Conservation (phyloP, 2,329 filamentous ascomycete genomes). For the Paramyrothecium roridum region DNA sequence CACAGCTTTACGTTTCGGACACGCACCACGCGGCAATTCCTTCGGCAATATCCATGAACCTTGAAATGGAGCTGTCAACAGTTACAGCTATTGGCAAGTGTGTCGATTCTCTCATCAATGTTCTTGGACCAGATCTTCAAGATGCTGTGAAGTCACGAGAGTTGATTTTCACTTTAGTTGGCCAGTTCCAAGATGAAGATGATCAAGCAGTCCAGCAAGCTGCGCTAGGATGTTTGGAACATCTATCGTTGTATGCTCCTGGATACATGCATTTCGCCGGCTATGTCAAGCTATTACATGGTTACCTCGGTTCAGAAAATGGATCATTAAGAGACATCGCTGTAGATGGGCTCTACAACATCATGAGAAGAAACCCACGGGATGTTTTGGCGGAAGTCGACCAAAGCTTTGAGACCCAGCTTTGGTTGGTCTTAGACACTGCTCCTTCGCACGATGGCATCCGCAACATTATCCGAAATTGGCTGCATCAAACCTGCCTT, state of each 20-base stretch:
- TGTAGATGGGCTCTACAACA: constrained; percentile 83
- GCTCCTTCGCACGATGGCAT: constrained; percentile 74
- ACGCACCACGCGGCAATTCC: constrained; percentile 83
- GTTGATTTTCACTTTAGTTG: constrained; percentile 81
- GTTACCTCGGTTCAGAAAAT: constrained; percentile 68
- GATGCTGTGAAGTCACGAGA: constrained; percentile 90
- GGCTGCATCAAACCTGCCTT: constrained; percentile 87
- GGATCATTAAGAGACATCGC: constrained; percentile 73
- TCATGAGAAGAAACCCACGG: constrained; percentile 89
- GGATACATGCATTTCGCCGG: constrained; percentile 78
- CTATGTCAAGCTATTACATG: constrained; percentile 81
- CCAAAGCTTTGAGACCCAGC: constrained; percentile 78
- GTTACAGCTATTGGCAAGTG: constrained; percentile 81
- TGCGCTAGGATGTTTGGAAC: constrained; percentile 80
- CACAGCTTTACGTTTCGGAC: constrained; percentile 87
- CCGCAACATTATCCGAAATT: constrained; percentile 85
- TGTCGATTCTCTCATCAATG: constrained; percentile 94
- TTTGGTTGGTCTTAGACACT: constrained; percentile 86
- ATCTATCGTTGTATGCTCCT: constrained; percentile 87
- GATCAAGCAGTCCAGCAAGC: constrained; percentile 70
- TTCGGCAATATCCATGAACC: constrained; percentile 80
- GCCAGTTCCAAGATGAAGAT: constrained; percentile 76
- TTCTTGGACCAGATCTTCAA: constrained; percentile 91
- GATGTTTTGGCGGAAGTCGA: constrained; percentile 77
- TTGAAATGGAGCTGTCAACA: constrained; percentile 82